A percentile compares a stretch with the other conserved stretches of the same genome.
phyloP scores from a whole-genome alignment of 179 eudicot genomes.

The Spinacia oleracea region DNA sequence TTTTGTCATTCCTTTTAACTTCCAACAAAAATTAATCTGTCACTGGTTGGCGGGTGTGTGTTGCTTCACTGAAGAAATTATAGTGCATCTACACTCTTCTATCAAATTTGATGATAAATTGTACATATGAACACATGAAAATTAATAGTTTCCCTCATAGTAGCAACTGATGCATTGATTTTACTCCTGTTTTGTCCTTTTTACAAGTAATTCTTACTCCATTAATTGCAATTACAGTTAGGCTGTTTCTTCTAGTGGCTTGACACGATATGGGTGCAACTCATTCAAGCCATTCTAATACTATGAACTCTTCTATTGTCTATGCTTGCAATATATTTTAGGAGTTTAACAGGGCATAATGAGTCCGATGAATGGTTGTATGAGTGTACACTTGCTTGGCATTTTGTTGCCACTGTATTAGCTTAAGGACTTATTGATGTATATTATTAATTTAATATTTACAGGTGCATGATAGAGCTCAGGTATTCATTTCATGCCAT shows the following conservation, averaged over 20 bases:
- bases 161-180: neutral
- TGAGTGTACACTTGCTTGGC: neutral
- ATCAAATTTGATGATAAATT: neutral
- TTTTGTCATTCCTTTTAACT: neutral
- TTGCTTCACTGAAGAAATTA: neutral
- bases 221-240: neutral
- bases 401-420: neutral
- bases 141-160: neutral
- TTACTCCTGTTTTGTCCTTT: neutral
- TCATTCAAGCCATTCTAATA: neutral
- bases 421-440: slow-evolving; percentile 7
- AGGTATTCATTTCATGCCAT: slow-evolving; percentile 70
- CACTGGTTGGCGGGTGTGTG: neutral
- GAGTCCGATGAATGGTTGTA: neutral
- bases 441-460: slow-evolving; percentile 5
- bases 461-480: slow-evolving; percentile 98
- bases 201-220: neutral
- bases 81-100: neutral
- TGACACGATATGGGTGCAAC: neutral
- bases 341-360: neutral
- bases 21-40: neutral
- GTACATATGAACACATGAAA: neutral
- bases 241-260: neutral
- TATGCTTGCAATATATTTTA: neutral
- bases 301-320: neutral